phyloP scores from a whole-genome alignment of 2,329 filamentous ascomycete species.

The Chrysoporthe deuterocubensis region DNA sequence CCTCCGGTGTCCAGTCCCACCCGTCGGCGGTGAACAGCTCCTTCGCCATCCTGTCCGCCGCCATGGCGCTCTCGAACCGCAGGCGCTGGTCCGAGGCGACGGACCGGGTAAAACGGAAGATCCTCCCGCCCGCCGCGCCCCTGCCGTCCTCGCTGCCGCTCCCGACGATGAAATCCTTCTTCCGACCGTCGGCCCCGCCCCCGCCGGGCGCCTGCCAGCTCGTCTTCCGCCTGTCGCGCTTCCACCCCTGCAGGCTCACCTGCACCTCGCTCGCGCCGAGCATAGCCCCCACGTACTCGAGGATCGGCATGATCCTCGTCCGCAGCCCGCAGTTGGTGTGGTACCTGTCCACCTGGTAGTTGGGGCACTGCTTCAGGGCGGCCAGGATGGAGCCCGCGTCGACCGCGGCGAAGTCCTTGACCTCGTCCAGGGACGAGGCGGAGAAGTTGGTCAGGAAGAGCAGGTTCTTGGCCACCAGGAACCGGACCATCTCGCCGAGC shows the following conservation, averaged over 20 bases:
- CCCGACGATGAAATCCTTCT: slow-evolving; percentile 21
- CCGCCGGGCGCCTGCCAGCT: slow-evolving; percentile 44
- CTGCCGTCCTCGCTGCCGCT: slow-evolving; percentile 28
- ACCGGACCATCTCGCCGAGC: slow-evolving; percentile 76
- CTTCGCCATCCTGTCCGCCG: slow-evolving; percentile 54
- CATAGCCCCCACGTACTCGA: slow-evolving; percentile 67
- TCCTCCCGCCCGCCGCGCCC: slow-evolving; percentile 16
- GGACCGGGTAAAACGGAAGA: slow-evolving; percentile 56
- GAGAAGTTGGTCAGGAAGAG: slow-evolving; percentile 61
- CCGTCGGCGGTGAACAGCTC: slow-evolving; percentile 58
- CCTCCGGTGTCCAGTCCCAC: slow-evolving; percentile 65
- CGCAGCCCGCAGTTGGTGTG: slow-evolving; percentile 75
- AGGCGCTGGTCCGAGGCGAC: slow-evolving; percentile 55
- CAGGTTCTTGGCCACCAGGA: slow-evolving; percentile 65
- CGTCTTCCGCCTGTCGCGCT: slow-evolving; percentile 41
- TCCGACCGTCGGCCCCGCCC: slow-evolving; percentile 23
- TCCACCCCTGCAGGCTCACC: slow-evolving; percentile 53
- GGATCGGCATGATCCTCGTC: slow-evolving; percentile 65
- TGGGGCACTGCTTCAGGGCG: slow-evolving; percentile 66
- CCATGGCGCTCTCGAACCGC: slow-evolving; percentile 53
- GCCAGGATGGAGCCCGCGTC: slow-evolving; percentile 65
- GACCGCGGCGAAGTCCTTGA: slow-evolving; percentile 57
- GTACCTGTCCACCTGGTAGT: slow-evolving; percentile 75
- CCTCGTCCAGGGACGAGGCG: slow-evolving; percentile 48
- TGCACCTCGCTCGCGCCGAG: slow-evolving; percentile 52